phyloP scores from a whole-genome alignment of 176 grass and related monocot genomes.

The Zea mays region DNA sequence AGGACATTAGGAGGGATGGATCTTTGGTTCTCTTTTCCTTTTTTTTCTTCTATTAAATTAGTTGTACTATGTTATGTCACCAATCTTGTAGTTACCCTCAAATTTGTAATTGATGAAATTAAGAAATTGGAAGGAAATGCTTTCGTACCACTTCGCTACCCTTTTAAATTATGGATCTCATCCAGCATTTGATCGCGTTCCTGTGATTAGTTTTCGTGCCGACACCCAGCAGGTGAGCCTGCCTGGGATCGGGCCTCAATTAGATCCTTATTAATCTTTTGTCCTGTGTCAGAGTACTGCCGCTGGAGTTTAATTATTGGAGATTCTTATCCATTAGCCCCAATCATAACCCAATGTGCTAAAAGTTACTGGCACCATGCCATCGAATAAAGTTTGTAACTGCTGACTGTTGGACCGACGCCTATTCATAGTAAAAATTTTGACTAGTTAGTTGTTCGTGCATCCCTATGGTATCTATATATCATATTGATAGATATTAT shows the following conservation, averaged over 20 bases:
- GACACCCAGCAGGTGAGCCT: constrained; percentile 27
- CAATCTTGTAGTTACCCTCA: constrained; percentile 55
- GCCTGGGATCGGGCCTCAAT: constrained; percentile 39
- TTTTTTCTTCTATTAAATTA: constrained; percentile 24
- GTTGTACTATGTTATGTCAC: constrained; percentile 40
- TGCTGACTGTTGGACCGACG: neutral
- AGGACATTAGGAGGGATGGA: constrained; percentile 48
- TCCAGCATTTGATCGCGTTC: constrained; percentile 25
- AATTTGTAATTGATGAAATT: constrained; percentile 55
- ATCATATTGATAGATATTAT: too few relatives aligned
- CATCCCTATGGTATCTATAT: too few relatives aligned
- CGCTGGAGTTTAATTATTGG: constrained; percentile 38
- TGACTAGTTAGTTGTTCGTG: too few relatives aligned
- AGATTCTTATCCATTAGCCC: constrained; percentile 48
- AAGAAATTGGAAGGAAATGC: constrained; percentile 41
- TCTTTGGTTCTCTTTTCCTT: constrained; percentile 38
- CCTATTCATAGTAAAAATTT: too few relatives aligned
- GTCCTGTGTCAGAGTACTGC: constrained; percentile 37
- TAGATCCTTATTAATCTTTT: constrained; percentile 36
- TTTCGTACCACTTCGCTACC: constrained; percentile 2
- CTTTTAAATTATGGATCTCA: constrained; percentile 20
- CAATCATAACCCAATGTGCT: constrained; percentile 53
- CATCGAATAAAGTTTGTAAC: neutral
- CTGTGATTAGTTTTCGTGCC: constrained; percentile 24
- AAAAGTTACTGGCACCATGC: constrained; percentile 36